phyloP scores from a whole-genome alignment of 441 rosid genomes.

The Aleurites moluccanus region DNA sequence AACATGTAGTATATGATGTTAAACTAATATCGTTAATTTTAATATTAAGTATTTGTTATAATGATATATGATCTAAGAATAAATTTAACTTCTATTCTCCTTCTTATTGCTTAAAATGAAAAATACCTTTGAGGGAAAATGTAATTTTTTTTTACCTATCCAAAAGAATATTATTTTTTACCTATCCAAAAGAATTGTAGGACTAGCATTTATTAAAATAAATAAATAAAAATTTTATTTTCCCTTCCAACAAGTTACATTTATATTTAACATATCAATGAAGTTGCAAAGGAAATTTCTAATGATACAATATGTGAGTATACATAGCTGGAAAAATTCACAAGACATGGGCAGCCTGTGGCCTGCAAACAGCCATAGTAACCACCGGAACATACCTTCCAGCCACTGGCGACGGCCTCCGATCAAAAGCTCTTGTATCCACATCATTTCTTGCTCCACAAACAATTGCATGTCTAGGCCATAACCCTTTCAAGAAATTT shows the following conservation, averaged over 20 bases:
- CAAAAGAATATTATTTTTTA: too few relatives aligned
- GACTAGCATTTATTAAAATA: neutral
- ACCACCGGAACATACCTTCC: constrained; percentile 21
- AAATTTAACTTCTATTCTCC: too few relatives aligned
- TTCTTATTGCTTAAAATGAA: too few relatives aligned
- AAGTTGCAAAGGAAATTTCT: neutral
- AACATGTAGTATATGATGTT: too few relatives aligned
- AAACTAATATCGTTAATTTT: too few relatives aligned
- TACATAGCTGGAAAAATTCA: neutral
- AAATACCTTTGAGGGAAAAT: too few relatives aligned
- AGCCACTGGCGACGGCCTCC: neutral
- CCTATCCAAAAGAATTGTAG: too few relatives aligned
- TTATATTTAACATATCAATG: neutral
- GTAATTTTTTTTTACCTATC: too few relatives aligned
- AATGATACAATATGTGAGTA: neutral
- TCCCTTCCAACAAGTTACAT: neutral
- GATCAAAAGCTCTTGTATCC: constrained; percentile 28
- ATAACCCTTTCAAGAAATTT: constrained; percentile 30
- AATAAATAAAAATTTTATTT: neutral
- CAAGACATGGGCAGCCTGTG: constrained; percentile 15
- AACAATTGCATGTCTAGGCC: constrained; percentile 37
- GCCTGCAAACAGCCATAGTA: constrained; percentile 7
- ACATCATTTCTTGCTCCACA: constrained; percentile 59
- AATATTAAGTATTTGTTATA: too few relatives aligned
- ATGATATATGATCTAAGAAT: too few relatives aligned